Conservation (phyloP, 139 green algal species). For the Tetratostichococcus sp. region DNA sequence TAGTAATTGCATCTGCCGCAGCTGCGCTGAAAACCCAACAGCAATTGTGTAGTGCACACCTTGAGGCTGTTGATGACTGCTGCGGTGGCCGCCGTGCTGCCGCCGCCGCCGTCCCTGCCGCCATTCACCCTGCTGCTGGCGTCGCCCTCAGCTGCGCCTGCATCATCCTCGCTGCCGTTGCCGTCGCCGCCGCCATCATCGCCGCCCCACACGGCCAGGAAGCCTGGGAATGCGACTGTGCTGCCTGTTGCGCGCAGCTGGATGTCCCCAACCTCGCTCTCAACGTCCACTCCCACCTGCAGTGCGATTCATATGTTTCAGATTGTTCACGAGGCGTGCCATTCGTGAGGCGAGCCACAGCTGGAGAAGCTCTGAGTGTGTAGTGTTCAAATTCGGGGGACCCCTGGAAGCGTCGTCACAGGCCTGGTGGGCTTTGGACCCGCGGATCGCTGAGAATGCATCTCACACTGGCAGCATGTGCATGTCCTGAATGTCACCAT, state of each 20-base stretch:
- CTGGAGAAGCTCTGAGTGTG: no score
- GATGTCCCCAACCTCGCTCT: slow-evolving; percentile 22
- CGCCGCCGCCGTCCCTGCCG: no score
- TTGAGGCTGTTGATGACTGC: not conserved
- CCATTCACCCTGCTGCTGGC: not conserved
- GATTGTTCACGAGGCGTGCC: no score
- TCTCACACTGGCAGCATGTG: no score
- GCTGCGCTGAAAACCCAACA: no score
- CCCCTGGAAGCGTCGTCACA: no score
- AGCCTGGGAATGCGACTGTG: slow-evolving; percentile 46
- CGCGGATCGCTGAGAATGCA: no score
- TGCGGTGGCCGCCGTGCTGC: not conserved
- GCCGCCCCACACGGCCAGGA: slow-evolving; percentile 14
- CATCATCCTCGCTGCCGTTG: not conserved
- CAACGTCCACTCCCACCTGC: slow-evolving; percentile 45
- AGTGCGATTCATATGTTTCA: not conserved
- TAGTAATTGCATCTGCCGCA: no score
- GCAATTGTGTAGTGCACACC: not conserved
- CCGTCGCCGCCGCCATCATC: not conserved
- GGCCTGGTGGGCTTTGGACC: no score
- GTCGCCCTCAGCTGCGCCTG: not conserved
- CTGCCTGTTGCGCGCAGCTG: slow-evolving; percentile 42
- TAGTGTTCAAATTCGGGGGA: no score
- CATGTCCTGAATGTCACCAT: no score
- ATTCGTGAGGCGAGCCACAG: no score